phyloP scores from a whole-genome alignment of 352 stramenopile species.

The Lagenidium sp. region DNA sequence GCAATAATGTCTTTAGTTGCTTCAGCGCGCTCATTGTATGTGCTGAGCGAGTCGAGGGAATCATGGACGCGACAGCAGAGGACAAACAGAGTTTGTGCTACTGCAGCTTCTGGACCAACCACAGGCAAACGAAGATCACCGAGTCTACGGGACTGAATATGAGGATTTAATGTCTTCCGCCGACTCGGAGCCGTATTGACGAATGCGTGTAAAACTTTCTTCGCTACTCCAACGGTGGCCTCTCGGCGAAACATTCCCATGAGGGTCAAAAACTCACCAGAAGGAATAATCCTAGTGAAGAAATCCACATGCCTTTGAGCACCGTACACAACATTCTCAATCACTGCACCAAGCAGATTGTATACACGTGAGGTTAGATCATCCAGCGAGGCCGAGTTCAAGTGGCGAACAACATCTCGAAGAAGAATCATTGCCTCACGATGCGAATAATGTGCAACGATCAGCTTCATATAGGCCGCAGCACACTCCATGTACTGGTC shows the following conservation, averaged over 20 bases:
- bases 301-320: constrained; percentile 61
- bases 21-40: constrained; percentile 39
- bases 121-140: constrained; percentile 47
- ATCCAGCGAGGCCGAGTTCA: constrained; percentile 51
- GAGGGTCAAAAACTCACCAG: constrained; percentile 59
- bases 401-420: constrained; percentile 74
- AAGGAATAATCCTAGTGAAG: constrained; percentile 72
- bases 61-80: constrained; percentile 81
- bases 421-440: constrained; percentile 80
- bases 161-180: no score
- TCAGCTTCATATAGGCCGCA: constrained; percentile 78
- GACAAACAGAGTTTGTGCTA: constrained; percentile 84
- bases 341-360: constrained; percentile 57
- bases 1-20: constrained; percentile 56
- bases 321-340: constrained; percentile 71
- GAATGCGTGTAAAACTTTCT: constrained; percentile 78
- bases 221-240: constrained; percentile 70
- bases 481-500: constrained; percentile 76
- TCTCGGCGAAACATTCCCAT: constrained; percentile 85
- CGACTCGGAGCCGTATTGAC: no score
- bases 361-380: constrained; percentile 55
- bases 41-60: constrained; percentile 71
- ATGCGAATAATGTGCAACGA: constrained; percentile 77
- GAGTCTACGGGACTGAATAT: no score
- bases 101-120: constrained; percentile 53